Evolutionary conservation across 1,284 basidiomycete genomes (phyloP), one percentile per base, ranked within the genome.

Genomic region (Ustilago tritici): DNA sequence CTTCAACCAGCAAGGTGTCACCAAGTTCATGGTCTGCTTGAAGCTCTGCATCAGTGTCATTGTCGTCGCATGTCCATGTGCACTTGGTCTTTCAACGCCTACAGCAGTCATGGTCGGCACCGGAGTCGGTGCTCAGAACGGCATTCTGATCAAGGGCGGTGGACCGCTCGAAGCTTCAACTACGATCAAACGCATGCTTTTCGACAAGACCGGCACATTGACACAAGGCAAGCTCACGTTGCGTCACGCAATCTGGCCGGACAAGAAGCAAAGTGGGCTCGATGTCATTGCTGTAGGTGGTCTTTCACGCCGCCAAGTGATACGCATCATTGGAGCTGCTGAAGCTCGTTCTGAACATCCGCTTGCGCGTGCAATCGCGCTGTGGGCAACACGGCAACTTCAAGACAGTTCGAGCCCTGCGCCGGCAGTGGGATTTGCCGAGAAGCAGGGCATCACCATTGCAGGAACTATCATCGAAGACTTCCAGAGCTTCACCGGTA

Each of bases 41-140:
- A 95, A 98, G 88, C 92, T 99, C 76, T 98, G 96, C 86, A 99
- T 99, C 84, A 95, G 93, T 57, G 96, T 99, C 74, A 91, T 99
- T 65, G 97, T 99, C 52, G 95, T 99, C 64, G 97, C 97, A 4
- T 99, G 97, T 86, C 97, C 97, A 0, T 99, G 97, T 85, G 97
- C 97, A 0, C 90, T 99, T 34, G 97, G 97, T 3, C 90, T 99
- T 62, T 94, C 93, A 67, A 99, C 97, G 0, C 97, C 97, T 0
- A 99, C 97, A 0, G 97, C 97, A 1, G 95, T 99, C 87, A 99
- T 99, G 97, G 97, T 99, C 46, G 97, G 97, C 35, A 99, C 97
- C 0, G 97, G 97, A 0, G 92, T 99, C 61, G 97, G 97, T 1
- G 97, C 97, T 12, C 90, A 93, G 88, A 95, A 98, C 83, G 97